Conservation (phyloP, 2,329 filamentous ascomycete species). For the Pseudogymnoascus sp. region DNA sequence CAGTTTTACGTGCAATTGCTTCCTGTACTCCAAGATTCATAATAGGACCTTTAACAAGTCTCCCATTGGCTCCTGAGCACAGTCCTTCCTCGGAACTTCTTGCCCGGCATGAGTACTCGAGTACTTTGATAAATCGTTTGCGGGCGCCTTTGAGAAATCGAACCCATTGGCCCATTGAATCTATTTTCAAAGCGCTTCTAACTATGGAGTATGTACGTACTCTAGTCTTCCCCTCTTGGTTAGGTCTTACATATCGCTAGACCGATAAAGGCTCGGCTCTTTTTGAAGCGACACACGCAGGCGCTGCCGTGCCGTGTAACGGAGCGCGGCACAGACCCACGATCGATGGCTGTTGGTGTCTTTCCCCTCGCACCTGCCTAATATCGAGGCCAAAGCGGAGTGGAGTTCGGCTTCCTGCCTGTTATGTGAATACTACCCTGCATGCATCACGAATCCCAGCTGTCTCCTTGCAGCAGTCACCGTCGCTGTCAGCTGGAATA, state of each 20-base stretch:
- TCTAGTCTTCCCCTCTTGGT: background rate
- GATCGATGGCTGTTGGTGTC: background rate
- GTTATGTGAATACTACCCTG: background rate
- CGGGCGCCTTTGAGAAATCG: background rate
- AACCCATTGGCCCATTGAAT: background rate
- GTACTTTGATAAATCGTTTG: background rate
- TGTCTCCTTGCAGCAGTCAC: background rate
- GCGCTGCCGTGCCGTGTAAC: background rate
- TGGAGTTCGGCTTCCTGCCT: background rate
- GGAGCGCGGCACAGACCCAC: background rate
- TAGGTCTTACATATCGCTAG: conserved; percentile 1
- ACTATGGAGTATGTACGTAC: background rate
- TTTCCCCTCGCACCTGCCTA: background rate
- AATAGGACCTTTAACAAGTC: background rate
- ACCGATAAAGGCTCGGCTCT: background rate
- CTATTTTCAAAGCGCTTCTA: background rate
- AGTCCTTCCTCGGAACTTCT: background rate
- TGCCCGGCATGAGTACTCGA: background rate
- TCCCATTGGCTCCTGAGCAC: background rate
- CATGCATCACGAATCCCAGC: background rate
- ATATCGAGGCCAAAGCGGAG: conserved; percentile 6
- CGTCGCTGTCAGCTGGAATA: background rate
- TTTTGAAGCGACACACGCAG: conserved; percentile 7
- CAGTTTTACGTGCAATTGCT: background rate
- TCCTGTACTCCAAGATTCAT: background rate